phyloP scores from a whole-genome alignment of 169 alveolate genomes.

The Cryptosporidium felis region DNA sequence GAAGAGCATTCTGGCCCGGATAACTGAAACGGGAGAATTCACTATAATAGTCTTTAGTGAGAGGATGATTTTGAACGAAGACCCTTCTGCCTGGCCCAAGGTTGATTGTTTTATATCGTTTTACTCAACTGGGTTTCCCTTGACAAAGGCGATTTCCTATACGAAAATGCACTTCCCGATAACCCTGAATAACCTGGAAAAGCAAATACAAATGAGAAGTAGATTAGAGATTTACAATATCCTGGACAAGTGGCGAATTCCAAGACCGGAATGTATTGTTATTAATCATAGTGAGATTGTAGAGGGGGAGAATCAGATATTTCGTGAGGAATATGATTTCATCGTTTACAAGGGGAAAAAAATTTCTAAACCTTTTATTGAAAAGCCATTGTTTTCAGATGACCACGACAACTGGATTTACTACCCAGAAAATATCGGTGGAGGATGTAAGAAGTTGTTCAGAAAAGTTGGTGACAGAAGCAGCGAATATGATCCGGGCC shows the following conservation, averaged over 20 bases:
- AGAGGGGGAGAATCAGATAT: conserved; percentile 79
- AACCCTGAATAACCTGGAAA: conserved; percentile 72
- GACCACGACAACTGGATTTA: conserved; percentile 96
- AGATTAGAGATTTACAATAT: conserved; percentile 82
- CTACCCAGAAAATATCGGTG: conserved; percentile 92
- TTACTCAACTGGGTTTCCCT: conserved; percentile 90
- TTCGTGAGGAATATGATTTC: conserved; percentile 91
- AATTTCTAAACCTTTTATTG: conserved; percentile 95
- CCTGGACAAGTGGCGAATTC: conserved; percentile 83
- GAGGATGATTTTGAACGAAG: conserved; percentile 82
- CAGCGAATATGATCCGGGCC: conserved; percentile 68
- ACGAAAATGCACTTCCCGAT: conserved; percentile 80
- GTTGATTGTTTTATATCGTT: conserved; percentile 92
- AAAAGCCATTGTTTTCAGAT: conserved; percentile 96
- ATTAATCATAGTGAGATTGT: conserved; percentile 85
- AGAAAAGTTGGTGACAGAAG: conserved; percentile 86
- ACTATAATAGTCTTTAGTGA: conserved; percentile 83
- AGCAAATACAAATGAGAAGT: conserved; percentile 78
- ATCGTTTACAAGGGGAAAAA: conserved; percentile 87
- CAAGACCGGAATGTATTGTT: conserved; percentile 86
- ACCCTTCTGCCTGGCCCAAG: conserved; percentile 87
- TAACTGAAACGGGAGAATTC: conserved; percentile 84
- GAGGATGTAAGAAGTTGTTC: conserved; percentile 89
- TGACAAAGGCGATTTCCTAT: conserved; percentile 84
- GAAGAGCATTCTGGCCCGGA: conserved; percentile 83